A percentile compares a stretch with the other conserved stretches of the same genome.
phyloP scores from a whole-genome alignment of 768 basidiomycete genomes.

The Hygrophorus russula region DNA sequence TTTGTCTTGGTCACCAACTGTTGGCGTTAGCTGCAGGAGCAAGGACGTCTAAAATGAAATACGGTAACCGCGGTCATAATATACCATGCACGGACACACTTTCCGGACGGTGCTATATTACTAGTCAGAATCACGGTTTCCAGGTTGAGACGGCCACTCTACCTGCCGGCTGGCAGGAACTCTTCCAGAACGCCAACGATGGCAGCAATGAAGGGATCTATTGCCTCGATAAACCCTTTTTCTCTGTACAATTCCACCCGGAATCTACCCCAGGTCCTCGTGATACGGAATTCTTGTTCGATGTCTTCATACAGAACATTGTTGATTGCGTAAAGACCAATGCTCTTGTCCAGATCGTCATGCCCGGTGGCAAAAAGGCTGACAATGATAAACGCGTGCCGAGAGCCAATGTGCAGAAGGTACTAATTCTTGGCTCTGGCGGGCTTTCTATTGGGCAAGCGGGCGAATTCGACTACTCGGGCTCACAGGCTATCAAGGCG shows the following conservation, averaged over 20 bases:
- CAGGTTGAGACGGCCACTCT: constrained; percentile 81
- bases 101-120: constrained; percentile 96
- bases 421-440: constrained; percentile 93
- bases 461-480: constrained; percentile 99
- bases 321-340: constrained; percentile 56
- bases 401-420: constrained; percentile 76
- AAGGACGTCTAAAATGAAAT: constrained; percentile 97
- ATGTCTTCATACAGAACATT: constrained; percentile 89
- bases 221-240: constrained; percentile 86
- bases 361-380: constrained; percentile 73
- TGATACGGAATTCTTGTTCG: constrained; percentile 98
- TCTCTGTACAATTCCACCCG: constrained; percentile 99
- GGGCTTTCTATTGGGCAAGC: constrained; percentile 98
- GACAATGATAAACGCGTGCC: constrained; percentile 71
- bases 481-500: constrained; percentile 98
- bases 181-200: constrained; percentile 96
- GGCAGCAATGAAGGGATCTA: constrained; percentile 97
- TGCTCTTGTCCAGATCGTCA: constrained; percentile 42
- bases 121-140: constrained; percentile 97
- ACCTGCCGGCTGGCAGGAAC: constrained; percentile 79
- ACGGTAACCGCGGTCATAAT: constrained; percentile 98
- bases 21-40: constrained; percentile 93
- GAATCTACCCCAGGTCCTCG: constrained; percentile 94
- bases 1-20: constrained; percentile 96
- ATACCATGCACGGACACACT: constrained; percentile 93